Percentiles rank a stretch among this genome's conserved stretches.
Conservation (phyloP, 2,329 filamentous ascomycete genomes). For the Drechslera avenae region DNA sequence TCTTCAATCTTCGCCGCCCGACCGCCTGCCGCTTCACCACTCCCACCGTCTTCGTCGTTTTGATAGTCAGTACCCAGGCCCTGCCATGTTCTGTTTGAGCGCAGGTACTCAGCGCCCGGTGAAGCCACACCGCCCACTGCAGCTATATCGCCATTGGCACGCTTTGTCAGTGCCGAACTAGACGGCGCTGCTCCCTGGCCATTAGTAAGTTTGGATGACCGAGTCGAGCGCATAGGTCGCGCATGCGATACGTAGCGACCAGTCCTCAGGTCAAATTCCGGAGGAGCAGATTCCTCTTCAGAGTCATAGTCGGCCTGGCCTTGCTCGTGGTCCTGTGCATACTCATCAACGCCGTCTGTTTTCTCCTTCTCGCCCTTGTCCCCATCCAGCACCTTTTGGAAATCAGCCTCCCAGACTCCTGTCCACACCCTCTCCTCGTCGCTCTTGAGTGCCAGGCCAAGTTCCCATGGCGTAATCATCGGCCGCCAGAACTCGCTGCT, state of each 20-base stretch:
- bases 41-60: constrained; percentile 61
- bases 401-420: constrained; percentile 86
- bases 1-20: constrained; percentile 75
- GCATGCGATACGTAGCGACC: constrained; percentile 80
- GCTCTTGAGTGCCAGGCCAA: constrained; percentile 74
- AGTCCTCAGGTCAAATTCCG: constrained; percentile 90
- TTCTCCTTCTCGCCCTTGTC: constrained; percentile 14
- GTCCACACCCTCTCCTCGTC: constrained; percentile 84
- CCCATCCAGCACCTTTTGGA: constrained; percentile 67
- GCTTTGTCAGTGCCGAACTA: constrained; percentile 64
- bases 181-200: constrained; percentile 27
- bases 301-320: constrained; percentile 50
- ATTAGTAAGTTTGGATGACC: constrained; percentile 13
- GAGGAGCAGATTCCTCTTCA: constrained; percentile 70
- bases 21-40: constrained; percentile 38
- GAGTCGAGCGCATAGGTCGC: constrained; percentile 64
- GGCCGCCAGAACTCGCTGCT: constrained; percentile 87
- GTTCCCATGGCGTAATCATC: constrained; percentile 93
- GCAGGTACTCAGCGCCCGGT: constrained; percentile 85
- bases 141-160: constrained; percentile 72
- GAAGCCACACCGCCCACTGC: constrained; percentile 86
- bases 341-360: constrained; percentile 2
- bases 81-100: constrained; percentile 84
- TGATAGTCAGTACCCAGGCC: constrained; percentile 87
- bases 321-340: constrained; percentile 55